Base-by-base conservation (phyloP, 1,284 basidiomycete species). In the Leccinum fuscescens region DNA sequence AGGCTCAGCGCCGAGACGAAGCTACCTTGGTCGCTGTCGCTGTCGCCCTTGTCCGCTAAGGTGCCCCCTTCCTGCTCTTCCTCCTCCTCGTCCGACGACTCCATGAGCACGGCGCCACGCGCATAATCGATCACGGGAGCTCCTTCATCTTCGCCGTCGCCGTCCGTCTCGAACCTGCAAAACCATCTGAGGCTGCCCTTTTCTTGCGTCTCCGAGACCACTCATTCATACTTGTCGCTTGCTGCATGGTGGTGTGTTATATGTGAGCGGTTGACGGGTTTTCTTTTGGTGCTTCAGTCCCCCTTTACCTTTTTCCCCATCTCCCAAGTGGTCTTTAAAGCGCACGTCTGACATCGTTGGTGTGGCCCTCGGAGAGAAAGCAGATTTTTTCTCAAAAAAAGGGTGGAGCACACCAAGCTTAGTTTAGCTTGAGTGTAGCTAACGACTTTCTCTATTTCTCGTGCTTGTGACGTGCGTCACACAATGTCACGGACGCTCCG, bases 201-300 rank as follows among this genome's bases (percentile, higher is more conserved):
- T 57, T 91, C 86, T 58, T 90, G 85, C 6, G 81, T 84, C 29
- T 81, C 79, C 31, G 88, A 81, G n/a, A 96, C 72, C 17, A 82
- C 80, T 53, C 94, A 84, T 11, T 95, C 96, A 73, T 96, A 96
- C 77, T 96, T 97, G 81, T 98, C 96, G 54, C 82, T 85, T 48
- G 78, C 85, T 85, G 73, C 46, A 1, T 33, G 4, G 4, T 11
- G 39, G 39, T 44, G 2, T 29, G n/a, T 6, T n/a, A 29, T 55
- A 6, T 55, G 56, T 24, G 49, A 39, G 37, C 7, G 15, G 37
- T 37, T 6, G 51, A 42, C 7, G 73, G 24, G 24, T 24, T 24
- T 24, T 24, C 24, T 24, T 24, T 24, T 24, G 24, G 24, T 24
- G 24, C 24, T 24, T 24, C 24, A 24, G 24, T 24, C 24, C 81